A percentile compares a stretch with the other conserved stretches of the same genome.
Evolutionary conservation across 257 asterid genomes (phyloP).

Genomic region (Craterostigma plantagineum): DNA sequence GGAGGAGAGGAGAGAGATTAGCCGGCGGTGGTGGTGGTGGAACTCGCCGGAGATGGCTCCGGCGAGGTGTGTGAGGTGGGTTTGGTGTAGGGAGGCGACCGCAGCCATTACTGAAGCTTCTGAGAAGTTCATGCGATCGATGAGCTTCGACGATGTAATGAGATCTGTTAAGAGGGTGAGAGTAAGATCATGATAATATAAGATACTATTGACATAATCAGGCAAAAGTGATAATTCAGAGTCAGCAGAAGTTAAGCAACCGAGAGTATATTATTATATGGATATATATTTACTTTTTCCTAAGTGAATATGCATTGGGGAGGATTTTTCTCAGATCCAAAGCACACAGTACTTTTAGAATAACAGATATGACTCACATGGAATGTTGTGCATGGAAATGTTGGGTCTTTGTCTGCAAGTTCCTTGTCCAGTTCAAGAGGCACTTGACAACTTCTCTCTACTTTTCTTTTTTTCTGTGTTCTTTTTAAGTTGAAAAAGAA

Average conservation of each 20-base stretch:
- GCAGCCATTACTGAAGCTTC: slow-evolving; percentile 45
- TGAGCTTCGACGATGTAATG: too few species aligned
- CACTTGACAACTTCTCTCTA: slow-evolving; percentile 11
- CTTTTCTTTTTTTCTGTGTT: slow-evolving; percentile 15
- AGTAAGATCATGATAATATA: too few species aligned
- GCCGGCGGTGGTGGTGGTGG: slow-evolving; percentile 55
- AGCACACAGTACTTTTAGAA: slow-evolving; percentile 12
- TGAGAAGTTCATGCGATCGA: slow-evolving; percentile 12
- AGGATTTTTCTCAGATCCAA: slow-evolving; percentile 21
- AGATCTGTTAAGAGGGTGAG: too few species aligned
- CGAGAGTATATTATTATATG: too few species aligned
- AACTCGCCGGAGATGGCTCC: slow-evolving; percentile 42
- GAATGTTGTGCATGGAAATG: slow-evolving; percentile 50
- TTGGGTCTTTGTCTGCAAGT: slow-evolving; percentile 56
- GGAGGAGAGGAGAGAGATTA: slow-evolving; percentile 46
- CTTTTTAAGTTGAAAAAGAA: slow-evolving; percentile 10
- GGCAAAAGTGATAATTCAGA: too few species aligned
- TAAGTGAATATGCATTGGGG: not conserved
- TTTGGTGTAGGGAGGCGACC: slow-evolving; percentile 40
- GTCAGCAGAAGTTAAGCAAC: too few species aligned
- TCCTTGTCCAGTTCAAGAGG: slow-evolving; percentile 33
- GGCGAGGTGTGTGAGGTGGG: slow-evolving; percentile 41
- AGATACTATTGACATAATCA: too few species aligned
- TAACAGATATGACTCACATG: slow-evolving; percentile 13
- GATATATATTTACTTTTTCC: too few species aligned